Percentiles rank a stretch among this genome's conserved stretches.
Conservation (phyloP, 495 filamentous ascomycete genomes). For the Opeltia flavorubescens region DNA sequence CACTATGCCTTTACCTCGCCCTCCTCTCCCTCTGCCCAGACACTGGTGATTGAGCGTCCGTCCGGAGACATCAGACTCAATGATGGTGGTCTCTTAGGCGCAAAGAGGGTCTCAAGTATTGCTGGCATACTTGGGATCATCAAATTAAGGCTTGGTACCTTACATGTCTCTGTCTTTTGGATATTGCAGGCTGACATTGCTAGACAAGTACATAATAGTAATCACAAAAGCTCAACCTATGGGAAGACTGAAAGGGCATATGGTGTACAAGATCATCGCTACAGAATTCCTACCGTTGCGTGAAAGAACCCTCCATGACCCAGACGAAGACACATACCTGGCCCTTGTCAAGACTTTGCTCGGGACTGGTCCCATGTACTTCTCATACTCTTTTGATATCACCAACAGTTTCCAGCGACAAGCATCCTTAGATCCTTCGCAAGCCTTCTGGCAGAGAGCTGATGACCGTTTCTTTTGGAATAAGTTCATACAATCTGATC, state of each 20-base stretch:
- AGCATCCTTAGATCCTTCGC: conserved; percentile 47
- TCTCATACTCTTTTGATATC: conserved; percentile 89
- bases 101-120: conserved; percentile 81
- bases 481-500: conserved; percentile 72
- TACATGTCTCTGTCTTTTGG: neutral
- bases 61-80: conserved; percentile 81
- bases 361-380: conserved; percentile 83
- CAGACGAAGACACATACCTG: conserved; percentile 85
- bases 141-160: conserved; percentile 70
- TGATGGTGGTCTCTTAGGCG: conserved; percentile 57
- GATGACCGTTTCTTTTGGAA: conserved; percentile 99
- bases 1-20: conserved; percentile 95
- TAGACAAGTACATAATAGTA: conserved; percentile 93
- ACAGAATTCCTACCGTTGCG: conserved; percentile 92
- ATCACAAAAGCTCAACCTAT: conserved; percentile 90
- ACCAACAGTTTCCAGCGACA: conserved; percentile 94
- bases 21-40: conserved; percentile 75
- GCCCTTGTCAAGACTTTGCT: conserved; percentile 62
- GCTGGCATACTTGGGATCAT: conserved; percentile 89
- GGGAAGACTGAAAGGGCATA: conserved; percentile 80
- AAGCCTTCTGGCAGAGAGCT: conserved; percentile 78
- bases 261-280: conserved; percentile 78
- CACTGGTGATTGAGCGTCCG: conserved; percentile 77
- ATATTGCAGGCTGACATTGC: conserved; percentile 7
- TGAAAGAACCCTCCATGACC: conserved; percentile 79